Base-by-base conservation (phyloP, 805 yeast species). In the Alloascoidea hylecoeti region DNA sequence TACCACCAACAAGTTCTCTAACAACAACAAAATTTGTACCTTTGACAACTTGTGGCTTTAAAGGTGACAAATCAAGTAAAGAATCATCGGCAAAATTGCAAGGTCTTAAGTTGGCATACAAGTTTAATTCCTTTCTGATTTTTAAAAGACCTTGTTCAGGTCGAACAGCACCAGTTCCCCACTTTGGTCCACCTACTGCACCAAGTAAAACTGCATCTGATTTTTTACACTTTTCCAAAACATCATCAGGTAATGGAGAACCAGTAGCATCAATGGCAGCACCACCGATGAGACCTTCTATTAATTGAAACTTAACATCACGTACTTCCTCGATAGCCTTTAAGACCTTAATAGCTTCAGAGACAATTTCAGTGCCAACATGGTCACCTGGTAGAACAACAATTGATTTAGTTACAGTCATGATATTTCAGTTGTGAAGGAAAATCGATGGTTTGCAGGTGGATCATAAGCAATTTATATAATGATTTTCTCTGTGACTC, bases 181-280 rank as follows among this genome's bases (percentile, higher is more conserved):
- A 92, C 63, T 92, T 92, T 44, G 98, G 98, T 23, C 98, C 98
- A 45, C 98, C 98, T 23, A 92, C 98, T 5, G 98, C 96, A 47
- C 98, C 98, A 41, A 92, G 68, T 46, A 92, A 65, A n/a, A 92
- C 95, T 17, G 97, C 98, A 56, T 89, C 94, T 1, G 97, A 79
- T 35, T 64, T 63, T 60, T 84, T 86, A 28, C 96, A 72, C 5
- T 95, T 86, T 35, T 64, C 81, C 36, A 92, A 67, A 2, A 96
- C 71, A 41, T 69, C 89, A 42, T 81, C 94, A 13, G 96, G 81
- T 46, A 92, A 67, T 42, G 98, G 96, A 38, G 57, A 78, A 39
- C 98, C 98, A 35, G 94, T 79, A 41, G 96, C 96, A 57, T 92
- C 98, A 52, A 92, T 89, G 35, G 97, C 94, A 38, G 97, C 96